Conservation (phyloP, 2,329 filamentous ascomycete genomes). For the Colletotrichum sojae region DNA sequence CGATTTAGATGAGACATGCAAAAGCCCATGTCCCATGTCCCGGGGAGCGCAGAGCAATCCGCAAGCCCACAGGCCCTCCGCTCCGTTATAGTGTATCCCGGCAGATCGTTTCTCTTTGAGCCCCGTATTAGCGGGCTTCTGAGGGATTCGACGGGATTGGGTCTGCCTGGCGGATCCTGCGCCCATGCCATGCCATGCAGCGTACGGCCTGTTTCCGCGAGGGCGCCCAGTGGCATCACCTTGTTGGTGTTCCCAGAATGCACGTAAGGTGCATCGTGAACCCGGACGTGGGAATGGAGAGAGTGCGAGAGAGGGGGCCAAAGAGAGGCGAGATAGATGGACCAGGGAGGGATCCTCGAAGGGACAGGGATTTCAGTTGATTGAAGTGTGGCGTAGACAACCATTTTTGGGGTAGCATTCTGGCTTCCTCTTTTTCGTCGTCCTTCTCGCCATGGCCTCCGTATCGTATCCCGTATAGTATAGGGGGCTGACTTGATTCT, state of each 20-base stretch:
- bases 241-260: constrained; percentile 17
- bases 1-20: constrained; percentile 37
- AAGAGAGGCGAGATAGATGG: constrained; percentile 4
- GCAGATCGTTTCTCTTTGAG: constrained; percentile 35
- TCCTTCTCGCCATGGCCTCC: neutral
- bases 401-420: constrained; percentile 15
- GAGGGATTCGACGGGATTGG: constrained; percentile 16
- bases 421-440: neutral
- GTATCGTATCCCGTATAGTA: neutral
- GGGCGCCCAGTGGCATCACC: neutral
- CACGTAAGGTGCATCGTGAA: constrained; percentile 26
- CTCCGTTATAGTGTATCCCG: constrained; percentile 30
- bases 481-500: constrained; percentile 1
- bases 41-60: neutral
- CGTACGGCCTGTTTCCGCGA: constrained; percentile 17
- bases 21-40: constrained; percentile 8
- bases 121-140: constrained; percentile 4
- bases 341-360: constrained; percentile 22
- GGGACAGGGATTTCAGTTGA: constrained; percentile 2
- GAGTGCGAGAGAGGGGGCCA: neutral
- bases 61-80: neutral
- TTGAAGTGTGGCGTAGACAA: constrained; percentile 13
- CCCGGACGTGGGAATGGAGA: constrained; percentile 1
- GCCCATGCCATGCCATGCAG: constrained; percentile 16
- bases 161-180: neutral